A percentile compares a stretch with the other conserved stretches of the same genome.
These are phyloP conservation scores for Alternaria brassicae DNA, from an alignment of 2,329 filamentous ascomycete genomes.

Conservation along the genomic window DNA sequence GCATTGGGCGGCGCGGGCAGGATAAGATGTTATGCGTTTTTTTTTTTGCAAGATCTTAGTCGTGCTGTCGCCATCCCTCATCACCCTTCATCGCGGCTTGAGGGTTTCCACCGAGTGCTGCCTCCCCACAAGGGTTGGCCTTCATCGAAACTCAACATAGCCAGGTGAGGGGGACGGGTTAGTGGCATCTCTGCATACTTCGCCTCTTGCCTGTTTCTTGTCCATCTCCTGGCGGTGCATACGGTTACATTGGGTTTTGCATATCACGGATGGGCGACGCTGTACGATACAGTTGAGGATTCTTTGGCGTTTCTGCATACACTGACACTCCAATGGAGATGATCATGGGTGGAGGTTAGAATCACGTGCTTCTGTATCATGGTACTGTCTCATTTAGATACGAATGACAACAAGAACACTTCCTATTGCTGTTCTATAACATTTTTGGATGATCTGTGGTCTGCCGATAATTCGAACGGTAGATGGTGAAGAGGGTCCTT, in stretches of 20 bases:
- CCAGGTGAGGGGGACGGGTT: conserved; percentile 18
- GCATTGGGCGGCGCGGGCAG: background rate
- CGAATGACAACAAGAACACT: conserved; percentile 2
- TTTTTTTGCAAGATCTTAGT: conserved; percentile 1
- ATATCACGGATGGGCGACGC: conserved; percentile 5
- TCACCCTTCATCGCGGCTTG: conserved; percentile 23
- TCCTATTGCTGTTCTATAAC: background rate
- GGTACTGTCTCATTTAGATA: background rate
- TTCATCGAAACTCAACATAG: conserved; percentile 27
- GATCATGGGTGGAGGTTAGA: background rate
- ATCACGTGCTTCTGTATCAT: background rate
- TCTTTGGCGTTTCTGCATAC: conserved; percentile 3
- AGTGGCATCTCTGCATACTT: conserved; percentile 5
- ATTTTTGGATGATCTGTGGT: background rate
- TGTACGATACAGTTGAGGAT: conserved; percentile 14
- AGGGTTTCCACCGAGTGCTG: conserved; percentile 25
- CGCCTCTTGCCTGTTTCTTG: background rate
- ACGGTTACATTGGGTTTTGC: background rate
- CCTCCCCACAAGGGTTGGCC: conserved; percentile 26
- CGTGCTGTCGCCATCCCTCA: background rate
- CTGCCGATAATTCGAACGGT: background rate
- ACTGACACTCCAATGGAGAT: conserved; percentile 3
- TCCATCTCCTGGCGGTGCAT: background rate
- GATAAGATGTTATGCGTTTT: background rate
- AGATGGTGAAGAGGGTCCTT: background rate